Evolutionary conservation across 139 green algal species (phyloP).

Genomic region (Chlorella sorokiniana): DNA sequence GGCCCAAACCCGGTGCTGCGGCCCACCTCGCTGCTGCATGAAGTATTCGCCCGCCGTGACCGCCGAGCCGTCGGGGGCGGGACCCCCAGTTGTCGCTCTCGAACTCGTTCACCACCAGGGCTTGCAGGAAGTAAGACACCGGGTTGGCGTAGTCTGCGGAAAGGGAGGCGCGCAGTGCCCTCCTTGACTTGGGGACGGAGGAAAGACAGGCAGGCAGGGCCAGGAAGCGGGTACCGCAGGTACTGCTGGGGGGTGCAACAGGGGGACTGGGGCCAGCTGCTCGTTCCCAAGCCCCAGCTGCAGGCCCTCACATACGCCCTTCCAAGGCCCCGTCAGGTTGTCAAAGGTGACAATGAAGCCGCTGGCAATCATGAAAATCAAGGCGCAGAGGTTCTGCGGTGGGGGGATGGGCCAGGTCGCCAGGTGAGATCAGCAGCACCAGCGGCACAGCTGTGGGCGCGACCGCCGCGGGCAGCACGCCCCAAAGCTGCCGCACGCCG

Average conservation of each 20-base stretch:
- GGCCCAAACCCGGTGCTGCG: too few species aligned
- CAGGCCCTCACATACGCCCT: conserved; percentile 13
- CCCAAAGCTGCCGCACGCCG: conserved; percentile 37
- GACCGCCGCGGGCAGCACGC: too few species aligned
- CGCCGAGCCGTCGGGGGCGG: conserved; percentile 12
- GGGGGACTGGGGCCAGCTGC: too few species aligned
- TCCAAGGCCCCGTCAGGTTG: conserved; percentile 25
- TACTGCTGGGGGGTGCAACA: too few species aligned
- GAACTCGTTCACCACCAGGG: conserved; percentile 43
- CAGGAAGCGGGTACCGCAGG: too few species aligned
- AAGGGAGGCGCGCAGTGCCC: too few species aligned
- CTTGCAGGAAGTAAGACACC: conserved; percentile 42
- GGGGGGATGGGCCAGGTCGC: too few species aligned
- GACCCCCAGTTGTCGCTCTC: conserved; percentile 19
- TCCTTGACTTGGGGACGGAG: too few species aligned
- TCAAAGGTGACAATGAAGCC: conserved; percentile 29
- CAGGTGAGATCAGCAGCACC: too few species aligned
- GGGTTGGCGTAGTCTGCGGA: conserved; percentile 40
- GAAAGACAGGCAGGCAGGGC: too few species aligned
- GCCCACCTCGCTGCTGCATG: neutral
- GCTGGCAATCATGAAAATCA: conserved; percentile 34
- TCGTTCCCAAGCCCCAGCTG: neutral
- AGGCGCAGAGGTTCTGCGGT: neutral
- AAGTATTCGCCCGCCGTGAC: too few species aligned
- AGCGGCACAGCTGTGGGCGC: too few species aligned